A percentile compares a stretch with the other conserved stretches of the same genome.
Conservation (phyloP, 1,139 yeast genomes). For the Citeromyces hawaiiensis region DNA sequence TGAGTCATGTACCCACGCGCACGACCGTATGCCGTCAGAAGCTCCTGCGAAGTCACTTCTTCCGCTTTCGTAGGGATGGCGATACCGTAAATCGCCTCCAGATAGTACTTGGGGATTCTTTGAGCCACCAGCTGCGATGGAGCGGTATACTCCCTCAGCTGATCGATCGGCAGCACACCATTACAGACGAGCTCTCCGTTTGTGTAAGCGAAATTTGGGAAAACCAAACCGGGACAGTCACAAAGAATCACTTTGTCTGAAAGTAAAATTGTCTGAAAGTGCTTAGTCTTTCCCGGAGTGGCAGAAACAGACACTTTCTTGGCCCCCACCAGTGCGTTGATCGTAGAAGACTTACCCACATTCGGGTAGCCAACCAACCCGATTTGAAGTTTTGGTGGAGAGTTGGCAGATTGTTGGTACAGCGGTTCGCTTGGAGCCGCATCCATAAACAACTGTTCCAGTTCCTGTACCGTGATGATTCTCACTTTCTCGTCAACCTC, state of each 20-base stretch:
- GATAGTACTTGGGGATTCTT: conserved; percentile 74
- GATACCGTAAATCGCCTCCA: conserved; percentile 92
- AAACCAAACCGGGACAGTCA: conserved; percentile 98
- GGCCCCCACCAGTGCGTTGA: conserved; percentile 89
- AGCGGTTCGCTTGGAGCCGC: conserved; percentile 60
- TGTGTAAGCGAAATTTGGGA: conserved; percentile 94
- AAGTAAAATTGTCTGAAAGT: conserved; percentile 89
- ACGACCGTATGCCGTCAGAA: conserved; percentile 85
- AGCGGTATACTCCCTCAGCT: conserved; percentile 86
- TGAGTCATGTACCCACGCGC: conserved; percentile 97
- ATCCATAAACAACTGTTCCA: conserved; percentile 67
- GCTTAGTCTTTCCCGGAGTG: conserved; percentile 98
- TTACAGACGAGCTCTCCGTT: conserved; percentile 95
- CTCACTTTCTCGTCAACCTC: conserved; percentile 36
- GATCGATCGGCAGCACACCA: conserved; percentile 97
- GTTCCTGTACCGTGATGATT: conserved; percentile 71
- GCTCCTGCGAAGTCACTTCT: conserved; percentile 80
- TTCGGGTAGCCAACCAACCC: conserved; percentile 97
- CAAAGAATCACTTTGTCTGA: conserved; percentile 77
- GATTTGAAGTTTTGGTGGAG: conserved; percentile 55
- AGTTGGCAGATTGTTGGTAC: conserved; percentile 29
- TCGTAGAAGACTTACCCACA: conserved; percentile 94
- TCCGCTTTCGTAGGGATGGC: conserved; percentile 74
- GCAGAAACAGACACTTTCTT: conserved; percentile 95
- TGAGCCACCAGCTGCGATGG: conserved; percentile 79